These are phyloP conservation scores for Candida ipomoeae DNA, from an alignment of 805 yeast species.

Conservation along the genomic window DNA sequence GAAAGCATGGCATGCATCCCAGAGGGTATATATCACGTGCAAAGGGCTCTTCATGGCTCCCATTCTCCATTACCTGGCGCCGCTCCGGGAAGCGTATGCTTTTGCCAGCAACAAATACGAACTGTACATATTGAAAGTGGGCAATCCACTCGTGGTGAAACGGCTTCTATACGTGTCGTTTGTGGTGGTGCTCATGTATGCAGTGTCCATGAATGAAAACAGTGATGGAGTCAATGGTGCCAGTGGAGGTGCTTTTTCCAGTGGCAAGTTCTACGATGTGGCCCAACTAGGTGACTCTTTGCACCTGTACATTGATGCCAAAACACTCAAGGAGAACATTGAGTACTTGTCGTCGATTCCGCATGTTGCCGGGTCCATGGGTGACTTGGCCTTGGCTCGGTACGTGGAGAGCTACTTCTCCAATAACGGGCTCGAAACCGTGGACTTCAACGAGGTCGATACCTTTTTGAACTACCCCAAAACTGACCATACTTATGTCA, in stretches of 20 bases:
- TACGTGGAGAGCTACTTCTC: constrained; percentile 58
- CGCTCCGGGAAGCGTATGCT: constrained; percentile 46
- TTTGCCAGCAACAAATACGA: constrained; percentile 49
- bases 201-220: constrained; percentile 55
- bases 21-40: constrained; percentile 33
- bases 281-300: constrained; percentile 48
- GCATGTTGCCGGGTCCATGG: constrained; percentile 84
- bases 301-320: constrained; percentile 47
- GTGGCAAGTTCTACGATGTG: constrained; percentile 63
- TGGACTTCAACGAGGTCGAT: constrained; percentile 48
- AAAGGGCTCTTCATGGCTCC: constrained; percentile 39
- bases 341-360: constrained; percentile 78
- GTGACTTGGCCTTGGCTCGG: constrained; percentile 68
- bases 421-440: constrained; percentile 50
- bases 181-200: constrained; percentile 55
- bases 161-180: constrained; percentile 68
- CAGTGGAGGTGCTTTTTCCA: constrained; percentile 38
- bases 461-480: constrained; percentile 66
- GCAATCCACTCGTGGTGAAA: constrained; percentile 81
- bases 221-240: constrained; percentile 36
- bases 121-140: constrained; percentile 54
- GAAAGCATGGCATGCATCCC: constrained; percentile 36
- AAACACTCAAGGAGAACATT: constrained; percentile 58
- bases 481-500: constrained; percentile 26
- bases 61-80: constrained; percentile 44